phyloP scores from a whole-genome alignment of 1,139 yeast genomes.

The Torulaspora pretoriensis region DNA sequence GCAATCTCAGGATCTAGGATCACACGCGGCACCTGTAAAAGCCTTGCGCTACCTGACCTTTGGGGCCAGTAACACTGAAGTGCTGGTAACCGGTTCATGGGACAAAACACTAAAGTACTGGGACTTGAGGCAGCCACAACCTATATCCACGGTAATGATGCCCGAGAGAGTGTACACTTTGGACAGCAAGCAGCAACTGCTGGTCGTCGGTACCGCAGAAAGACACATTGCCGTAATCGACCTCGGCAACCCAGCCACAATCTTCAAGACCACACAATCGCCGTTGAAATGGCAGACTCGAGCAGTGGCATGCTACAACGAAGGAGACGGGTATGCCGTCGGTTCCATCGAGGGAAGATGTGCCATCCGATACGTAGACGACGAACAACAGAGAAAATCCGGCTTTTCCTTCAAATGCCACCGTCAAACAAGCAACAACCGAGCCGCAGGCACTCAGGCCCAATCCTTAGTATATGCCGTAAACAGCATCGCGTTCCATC shows the following conservation, averaged over 20 bases:
- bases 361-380: conserved; percentile 92
- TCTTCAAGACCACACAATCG: conserved; percentile 70
- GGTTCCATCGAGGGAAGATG: conserved; percentile 96
- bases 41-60: conserved; percentile 74
- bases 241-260: conserved; percentile 75
- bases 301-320: conserved; percentile 74
- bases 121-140: conserved; percentile 81
- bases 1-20: conserved; percentile 79
- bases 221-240: conserved; percentile 76
- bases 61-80: conserved; percentile 76
- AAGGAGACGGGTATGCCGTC: conserved; percentile 87
- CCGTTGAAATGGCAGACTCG: conserved; percentile 92
- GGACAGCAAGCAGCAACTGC: conserved; percentile 75
- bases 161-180: conserved; percentile 91
- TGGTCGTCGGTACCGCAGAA: conserved; percentile 92
- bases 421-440: conserved; percentile 44
- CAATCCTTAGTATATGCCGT: conserved; percentile 67
- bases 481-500: conserved; percentile 82
- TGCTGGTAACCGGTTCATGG: conserved; percentile 93
- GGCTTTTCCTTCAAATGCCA: conserved; percentile 96
- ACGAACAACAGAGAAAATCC: conserved; percentile 60
- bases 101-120: conserved; percentile 83
- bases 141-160: conserved; percentile 72
- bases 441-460: conserved; percentile 34
- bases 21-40: conserved; percentile 78